Percentiles rank a stretch among this genome's conserved stretches.
These are phyloP conservation scores for Thraustotheca clavata DNA, from an alignment of 352 stramenopile species.

Conservation along the genomic window DNA sequence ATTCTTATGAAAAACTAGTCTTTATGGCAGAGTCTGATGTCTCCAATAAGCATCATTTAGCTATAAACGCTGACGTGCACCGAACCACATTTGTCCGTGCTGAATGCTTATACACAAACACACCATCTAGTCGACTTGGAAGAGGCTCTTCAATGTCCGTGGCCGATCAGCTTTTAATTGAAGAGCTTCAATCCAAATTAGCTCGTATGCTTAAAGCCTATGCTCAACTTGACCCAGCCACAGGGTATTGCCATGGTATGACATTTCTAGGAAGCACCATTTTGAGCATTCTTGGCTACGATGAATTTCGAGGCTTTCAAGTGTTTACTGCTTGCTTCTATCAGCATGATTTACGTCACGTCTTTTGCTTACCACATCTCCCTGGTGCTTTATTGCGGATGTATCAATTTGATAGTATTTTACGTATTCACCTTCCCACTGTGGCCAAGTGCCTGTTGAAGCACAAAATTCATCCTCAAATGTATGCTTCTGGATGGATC, in stretches of 20 bases:
- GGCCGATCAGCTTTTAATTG: too few species aligned
- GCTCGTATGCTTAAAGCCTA: slow-evolving; percentile 1
- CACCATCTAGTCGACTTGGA: background rate
- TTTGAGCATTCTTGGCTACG: slow-evolving; percentile 9
- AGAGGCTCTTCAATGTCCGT: too few species aligned
- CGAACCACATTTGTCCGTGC: slow-evolving; percentile 17
- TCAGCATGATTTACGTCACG: background rate
- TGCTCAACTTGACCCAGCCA: background rate
- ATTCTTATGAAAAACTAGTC: background rate
- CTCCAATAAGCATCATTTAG: background rate
- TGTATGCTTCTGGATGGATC: slow-evolving; percentile 18
- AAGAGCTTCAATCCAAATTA: slow-evolving; percentile 3
- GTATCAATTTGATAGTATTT: slow-evolving; percentile 13
- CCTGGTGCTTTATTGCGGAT: slow-evolving; percentile 7
- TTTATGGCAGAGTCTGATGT: background rate
- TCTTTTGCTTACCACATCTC: slow-evolving; percentile 11
- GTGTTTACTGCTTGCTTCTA: slow-evolving; percentile 10
- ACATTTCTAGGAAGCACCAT: slow-evolving; percentile 14
- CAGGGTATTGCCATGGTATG: slow-evolving; percentile 23
- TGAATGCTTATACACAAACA: background rate
- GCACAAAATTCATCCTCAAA: slow-evolving; percentile 17
- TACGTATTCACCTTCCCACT: slow-evolving; percentile 12
- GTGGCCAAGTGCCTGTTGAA: background rate
- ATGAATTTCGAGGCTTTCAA: slow-evolving; percentile 8
- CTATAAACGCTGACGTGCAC: slow-evolving; percentile 10